A percentile compares a stretch with the other conserved stretches of the same genome.
Evolutionary conservation across 306 rosid species (phyloP).

Genomic region (Cicer yamashitae): DNA sequence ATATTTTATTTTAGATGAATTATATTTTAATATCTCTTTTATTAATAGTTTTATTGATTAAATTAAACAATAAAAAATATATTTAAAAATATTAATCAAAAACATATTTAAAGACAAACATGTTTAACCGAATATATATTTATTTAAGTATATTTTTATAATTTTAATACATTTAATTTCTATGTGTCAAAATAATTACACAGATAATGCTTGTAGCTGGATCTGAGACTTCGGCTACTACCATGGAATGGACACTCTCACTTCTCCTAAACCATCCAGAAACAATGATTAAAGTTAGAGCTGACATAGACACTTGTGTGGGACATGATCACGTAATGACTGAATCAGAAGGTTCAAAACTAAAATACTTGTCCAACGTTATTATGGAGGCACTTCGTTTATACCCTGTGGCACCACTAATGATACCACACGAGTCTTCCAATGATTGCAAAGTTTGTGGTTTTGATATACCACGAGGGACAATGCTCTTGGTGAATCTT

Average conservation of each 20-base stretch:
- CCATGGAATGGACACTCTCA: conserved; percentile 61
- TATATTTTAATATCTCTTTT: too few relatives aligned
- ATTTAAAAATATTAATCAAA: too few relatives aligned
- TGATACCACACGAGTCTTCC: conserved; percentile 52
- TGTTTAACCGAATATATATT: too few relatives aligned
- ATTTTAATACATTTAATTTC: too few relatives aligned
- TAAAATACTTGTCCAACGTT: conserved; percentile 44
- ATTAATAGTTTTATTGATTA: too few relatives aligned
- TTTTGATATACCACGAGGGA: conserved; percentile 51
- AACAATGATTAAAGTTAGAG: conserved; percentile 34
- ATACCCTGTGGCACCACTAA: conserved; percentile 47
- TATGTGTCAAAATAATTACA: neutral
- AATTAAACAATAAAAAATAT: too few relatives aligned
- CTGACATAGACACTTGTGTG: conserved; percentile 40
- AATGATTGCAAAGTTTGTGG: conserved; percentile 49
- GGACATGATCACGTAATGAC: conserved; percentile 37
- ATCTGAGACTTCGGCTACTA: conserved; percentile 50
- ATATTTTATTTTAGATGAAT: too few relatives aligned
- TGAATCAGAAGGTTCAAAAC: conserved; percentile 13
- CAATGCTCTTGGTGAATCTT: conserved; percentile 50
- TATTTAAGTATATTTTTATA: too few relatives aligned
- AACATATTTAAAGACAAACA: too few relatives aligned
- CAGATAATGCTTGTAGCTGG: conserved; percentile 51
- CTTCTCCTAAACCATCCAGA: conserved; percentile 55
- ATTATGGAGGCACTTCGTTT: conserved; percentile 55